Evolutionary conservation across 2,329 filamentous ascomycete genomes (phyloP).

Genomic region (Hymenoscyphus occultus): DNA sequence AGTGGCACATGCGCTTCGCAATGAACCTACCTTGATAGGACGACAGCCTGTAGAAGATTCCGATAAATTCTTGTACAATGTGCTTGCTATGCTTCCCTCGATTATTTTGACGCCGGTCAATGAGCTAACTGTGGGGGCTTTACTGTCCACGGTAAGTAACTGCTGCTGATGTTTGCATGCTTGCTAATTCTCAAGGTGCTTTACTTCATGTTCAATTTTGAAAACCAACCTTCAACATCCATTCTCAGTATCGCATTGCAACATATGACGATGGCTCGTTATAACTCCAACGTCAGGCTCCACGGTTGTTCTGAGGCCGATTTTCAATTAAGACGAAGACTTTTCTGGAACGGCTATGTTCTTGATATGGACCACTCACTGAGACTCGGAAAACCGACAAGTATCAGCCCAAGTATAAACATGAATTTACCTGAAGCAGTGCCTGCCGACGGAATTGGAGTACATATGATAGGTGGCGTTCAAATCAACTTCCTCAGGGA

Average conservation of each 20-base stretch:
- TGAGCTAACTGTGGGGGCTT: slow-evolving; percentile 14
- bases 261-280: slow-evolving; percentile 17
- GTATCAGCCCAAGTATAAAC: background rate
- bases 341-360: slow-evolving; percentile 16
- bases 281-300: slow-evolving; percentile 7
- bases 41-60: background rate
- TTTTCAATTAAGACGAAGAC: slow-evolving; percentile 8
- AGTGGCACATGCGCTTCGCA: slow-evolving; percentile 14
- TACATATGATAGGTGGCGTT: slow-evolving; percentile 1
- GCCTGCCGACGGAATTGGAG: slow-evolving; percentile 11
- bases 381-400: slow-evolving; percentile 14
- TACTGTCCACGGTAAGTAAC: slow-evolving; percentile 15
- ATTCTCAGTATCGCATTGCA: slow-evolving; percentile 18
- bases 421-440: slow-evolving; percentile 10
- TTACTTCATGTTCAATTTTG: slow-evolving; percentile 19
- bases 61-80: slow-evolving; percentile 18
- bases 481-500: slow-evolving; percentile 14
- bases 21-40: background rate
- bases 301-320: slow-evolving; percentile 4
- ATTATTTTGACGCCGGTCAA: slow-evolving; percentile 15
- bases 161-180: too few relatives aligned
- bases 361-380: slow-evolving; percentile 16
- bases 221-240: slow-evolving; percentile 13
- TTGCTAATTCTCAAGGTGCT: slow-evolving; percentile 9
- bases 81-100: slow-evolving; percentile 16